Base-by-base conservation (phyloP, 148 eudicot genomes). In the Polygonum aviculare region DNA sequence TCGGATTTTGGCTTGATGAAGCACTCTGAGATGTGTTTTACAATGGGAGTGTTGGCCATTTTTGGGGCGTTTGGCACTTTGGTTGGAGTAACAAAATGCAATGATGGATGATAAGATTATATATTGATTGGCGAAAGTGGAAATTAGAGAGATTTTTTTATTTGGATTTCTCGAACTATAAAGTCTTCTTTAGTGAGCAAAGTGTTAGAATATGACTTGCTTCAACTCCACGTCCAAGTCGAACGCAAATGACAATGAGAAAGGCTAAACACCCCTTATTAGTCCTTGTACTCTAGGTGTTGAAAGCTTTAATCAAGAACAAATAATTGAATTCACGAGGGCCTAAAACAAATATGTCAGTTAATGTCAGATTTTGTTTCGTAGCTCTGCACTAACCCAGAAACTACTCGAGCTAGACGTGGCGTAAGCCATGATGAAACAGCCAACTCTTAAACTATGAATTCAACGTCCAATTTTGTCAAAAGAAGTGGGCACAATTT, bases 1-100 rank as follows among this genome's bases (percentile, higher is more conserved):
- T 75, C 26, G 12, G 54, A 12, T 75, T 75, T 75, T 31, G 77
- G 77, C 11, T 7, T 75, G 22, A 75, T 55, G 47, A 75, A 75
- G 48, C 77, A 52, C 40, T 75, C 77, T 50, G 77, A 18, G 1
- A 75, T 75, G 31, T 33, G 69, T 39, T 5, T 75, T 4, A 75
- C 63, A 52, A 38, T 50, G 59, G 80, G 78, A 7, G 74, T 41
- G 3, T 44, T 72, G 33, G 16, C 54, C 74, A 72, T 72, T 60
- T 60, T 72, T 72, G 41, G 21, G 60, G 19, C n/a, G 7, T 54
- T 19, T 54, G 60, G 26, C 2, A 12, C 16, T 51, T 26, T 26
- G 31, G 31, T 26, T 26, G 31, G 31, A 26, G 31, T 26, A 26
- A 12, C 3, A 51, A 51, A 51, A 16, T 51, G 57, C 5, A 51